Base-by-base conservation (phyloP, 805 yeast species). In the Teunomyces cretensis region DNA sequence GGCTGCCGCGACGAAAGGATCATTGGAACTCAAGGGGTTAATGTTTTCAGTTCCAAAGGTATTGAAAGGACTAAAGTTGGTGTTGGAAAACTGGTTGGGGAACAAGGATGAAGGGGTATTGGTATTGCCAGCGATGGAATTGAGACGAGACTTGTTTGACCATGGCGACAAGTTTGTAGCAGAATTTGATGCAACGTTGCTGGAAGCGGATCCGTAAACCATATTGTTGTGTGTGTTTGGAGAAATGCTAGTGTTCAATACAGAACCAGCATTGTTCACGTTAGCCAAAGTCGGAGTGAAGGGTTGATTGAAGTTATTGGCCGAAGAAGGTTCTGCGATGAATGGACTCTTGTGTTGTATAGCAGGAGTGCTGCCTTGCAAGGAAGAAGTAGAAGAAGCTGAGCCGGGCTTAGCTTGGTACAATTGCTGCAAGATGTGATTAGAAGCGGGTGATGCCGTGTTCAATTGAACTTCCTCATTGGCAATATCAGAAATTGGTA, bases 371-470 rank as follows among this genome's bases (percentile, higher is more conserved):
- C 32, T 37, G 8, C 14, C 16, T 30, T 24, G 22, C 32, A 38
- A 38, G 9, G 32, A 26, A 26, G 41, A 38, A 26, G 39, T 30
- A 4, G 33, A 14, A 26, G 30, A 39, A 24, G 36, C 46, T 6
- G 57, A 52, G 14, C 56, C 52, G 11, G 69, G 68, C 33, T 59
- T 65, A 11, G 68, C 67, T 15, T 57, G 70, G 49, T 64, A 68
- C 31, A 64, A 61, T 52, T 61, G 74, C 37, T 62, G 68, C 45
- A 67, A 52, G 19, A 65, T 45, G 39, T 59, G 68, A 40, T 62
- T 61, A 5, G 30, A n/a, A 12, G 32, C 26, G 13, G 30, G 15
- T 4, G 32, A 6, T 2, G 43, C 40, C 17, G 28, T 33, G 9
- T 33, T 33, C 35, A 26, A 28, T 4, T 39, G 15, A 8, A 38